Evolutionary conservation across 306 rosid species (phyloP).

Genomic region (Astragalus membranaceus): DNA sequence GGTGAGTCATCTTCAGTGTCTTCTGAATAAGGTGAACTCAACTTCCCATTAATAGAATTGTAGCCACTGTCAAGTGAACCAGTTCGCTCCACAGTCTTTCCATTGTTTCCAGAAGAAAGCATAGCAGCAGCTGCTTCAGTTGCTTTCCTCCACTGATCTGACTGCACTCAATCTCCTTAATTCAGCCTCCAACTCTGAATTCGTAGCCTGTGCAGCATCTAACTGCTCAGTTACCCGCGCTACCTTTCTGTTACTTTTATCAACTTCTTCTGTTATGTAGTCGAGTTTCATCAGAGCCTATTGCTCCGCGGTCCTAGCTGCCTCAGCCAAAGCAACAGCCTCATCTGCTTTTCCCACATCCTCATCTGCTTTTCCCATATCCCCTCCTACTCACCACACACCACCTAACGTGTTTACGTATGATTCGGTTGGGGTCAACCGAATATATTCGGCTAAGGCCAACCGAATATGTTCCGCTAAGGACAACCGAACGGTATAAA

Average conservation of each 20-base stretch:
- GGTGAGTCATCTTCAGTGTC: slow-evolving; percentile 73
- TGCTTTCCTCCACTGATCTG: slow-evolving; percentile 87
- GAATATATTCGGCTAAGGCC: too few species aligned
- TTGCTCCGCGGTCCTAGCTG: slow-evolving; percentile 45
- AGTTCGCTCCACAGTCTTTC: slow-evolving; percentile 44
- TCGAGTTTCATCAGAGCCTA: slow-evolving; percentile 56
- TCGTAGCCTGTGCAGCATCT: slow-evolving; percentile 57
- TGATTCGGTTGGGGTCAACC: too few species aligned
- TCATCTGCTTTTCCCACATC: too few species aligned
- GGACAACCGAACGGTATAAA: too few species aligned
- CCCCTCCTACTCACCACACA: too few species aligned
- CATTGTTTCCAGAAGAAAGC: slow-evolving; percentile 50
- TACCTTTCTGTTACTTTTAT: slow-evolving; percentile 44
- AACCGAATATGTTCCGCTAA: too few species aligned
- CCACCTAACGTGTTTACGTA: too few species aligned
- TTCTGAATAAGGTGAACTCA: slow-evolving; percentile 59
- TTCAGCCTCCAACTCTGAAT: slow-evolving; percentile 60
- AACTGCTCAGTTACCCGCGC: slow-evolving; percentile 52
- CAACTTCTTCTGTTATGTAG: slow-evolving; percentile 45
- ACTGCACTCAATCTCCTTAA: slow-evolving; percentile 62
- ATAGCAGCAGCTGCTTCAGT: slow-evolving; percentile 81
- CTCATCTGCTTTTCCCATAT: too few species aligned
- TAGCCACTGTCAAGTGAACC: slow-evolving; percentile 45
- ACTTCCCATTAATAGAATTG: slow-evolving; percentile 28
- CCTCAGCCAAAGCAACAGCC: slow-evolving; percentile 38